Evolutionary conservation across 2,329 filamentous ascomycete genomes (phyloP), one percentile per base, ranked within the genome.

Genomic region (Neofusicoccum laricinum): DNA sequence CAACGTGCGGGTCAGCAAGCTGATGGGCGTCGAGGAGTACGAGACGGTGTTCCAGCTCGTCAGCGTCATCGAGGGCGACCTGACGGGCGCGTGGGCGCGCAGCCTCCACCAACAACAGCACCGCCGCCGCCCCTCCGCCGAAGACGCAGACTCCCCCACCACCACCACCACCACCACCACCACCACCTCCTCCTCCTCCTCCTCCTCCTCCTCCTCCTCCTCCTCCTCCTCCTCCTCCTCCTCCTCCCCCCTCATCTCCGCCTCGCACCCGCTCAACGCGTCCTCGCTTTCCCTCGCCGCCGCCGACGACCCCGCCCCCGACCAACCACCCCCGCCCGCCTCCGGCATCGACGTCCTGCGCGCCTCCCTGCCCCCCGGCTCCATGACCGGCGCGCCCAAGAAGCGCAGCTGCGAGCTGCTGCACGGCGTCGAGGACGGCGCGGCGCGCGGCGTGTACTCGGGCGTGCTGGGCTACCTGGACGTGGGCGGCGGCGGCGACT

Each of bases 351-450:
- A 94, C 65, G 89, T 94, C 3, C 85, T 98, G 0, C 86, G 90
- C 0, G 84, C 88, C 6, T 90, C 88, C 53, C 82, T 98, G 0
- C 94, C 95, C 0, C 93, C 95, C 0, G 94, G 95, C 0, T 94
- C 90, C 71, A 98, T 98, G 95, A 98, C 94, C 1, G 95, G 95
- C 6, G 94, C 94, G 0, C 95, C 94, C 0, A 98, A 98, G 81
- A 93, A 94, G 78, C 86, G 94, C 53, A 94, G 90, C 68, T 97
- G 94, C 75, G 89, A 96, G 80, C 85, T 97, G 51, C 81, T 98
- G 19, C 82, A 84, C 65, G 78, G 82, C 3, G 83, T 97, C 46
- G 93, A 97, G 76, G 78, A 77, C 17, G 74, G 81, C 3, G 77
- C 80, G 64, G 55, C 63, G 0, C 82, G 94, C 59, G 88, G 92